These are phyloP conservation scores for Thuja plicata DNA, from an alignment of 83 land plant genomes.

Conservation along the genomic window DNA sequence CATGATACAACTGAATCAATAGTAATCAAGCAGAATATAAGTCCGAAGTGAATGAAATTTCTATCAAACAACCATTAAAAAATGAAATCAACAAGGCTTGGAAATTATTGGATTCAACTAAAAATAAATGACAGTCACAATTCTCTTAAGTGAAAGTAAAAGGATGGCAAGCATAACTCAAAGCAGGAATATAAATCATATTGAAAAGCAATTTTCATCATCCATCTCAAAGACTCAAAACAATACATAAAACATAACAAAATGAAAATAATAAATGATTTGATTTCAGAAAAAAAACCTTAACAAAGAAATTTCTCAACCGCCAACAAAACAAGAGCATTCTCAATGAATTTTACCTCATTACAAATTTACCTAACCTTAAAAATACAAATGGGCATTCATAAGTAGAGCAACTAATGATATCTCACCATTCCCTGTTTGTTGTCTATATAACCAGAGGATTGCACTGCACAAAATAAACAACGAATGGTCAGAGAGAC, in stretches of 20 bases:
- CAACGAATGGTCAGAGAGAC: neutral
- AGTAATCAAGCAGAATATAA: neutral
- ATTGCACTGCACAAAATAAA: slow-evolving; percentile 15
- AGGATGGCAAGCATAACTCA: neutral
- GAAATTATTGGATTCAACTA: neutral
- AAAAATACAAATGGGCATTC: neutral
- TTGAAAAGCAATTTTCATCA: no score
- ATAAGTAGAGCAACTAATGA: neutral
- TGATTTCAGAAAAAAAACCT: neutral
- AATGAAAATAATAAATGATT: no score
- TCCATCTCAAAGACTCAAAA: neutral
- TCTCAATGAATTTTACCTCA: neutral
- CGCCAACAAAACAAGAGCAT: neutral
- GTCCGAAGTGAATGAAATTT: neutral
- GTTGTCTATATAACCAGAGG: slow-evolving; percentile 8
- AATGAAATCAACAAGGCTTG: neutral
- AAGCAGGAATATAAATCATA: no score
- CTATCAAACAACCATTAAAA: neutral
- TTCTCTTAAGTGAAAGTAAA: neutral
- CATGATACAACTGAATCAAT: neutral
- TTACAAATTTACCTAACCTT: neutral
- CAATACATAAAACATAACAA: neutral
- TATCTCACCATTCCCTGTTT: slow-evolving; percentile 14
- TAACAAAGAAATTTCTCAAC: neutral
- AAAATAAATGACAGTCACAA: neutral